Base-by-base conservation (phyloP, 208 protist species). In the Wallacemonas sp. region DNA sequence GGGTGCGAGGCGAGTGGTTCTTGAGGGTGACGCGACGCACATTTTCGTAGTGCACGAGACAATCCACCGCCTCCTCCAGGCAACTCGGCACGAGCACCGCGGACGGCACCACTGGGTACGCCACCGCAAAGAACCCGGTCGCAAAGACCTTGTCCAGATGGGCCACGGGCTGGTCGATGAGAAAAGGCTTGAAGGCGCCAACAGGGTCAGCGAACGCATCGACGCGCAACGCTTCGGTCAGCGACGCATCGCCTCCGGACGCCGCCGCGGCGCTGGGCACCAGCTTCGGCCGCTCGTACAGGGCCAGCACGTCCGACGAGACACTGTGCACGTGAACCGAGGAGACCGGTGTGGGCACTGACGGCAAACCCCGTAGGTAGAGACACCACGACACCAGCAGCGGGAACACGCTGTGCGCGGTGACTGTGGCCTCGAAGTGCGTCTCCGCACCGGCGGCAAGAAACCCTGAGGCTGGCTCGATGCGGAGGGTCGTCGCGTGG, bases 51-150 rank as follows among this genome's bases (percentile, higher is more conserved):
- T 84, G 53, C 3, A 87, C 74, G 9, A 96, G 75, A 38, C 85
- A 96, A 54, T 96, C 87, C 63, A 93, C 70, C 2, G 72, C 67
- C 55, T 91, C 87, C 55, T 93, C 87, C 19, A 96, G 50, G 17
- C 69, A 69, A 32, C 77, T 69, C 8, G 90, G 87, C 10, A 85
- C 71, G 17, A 96, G 54, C 48, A 79, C 72, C 12, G 89, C 52
- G 10, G 71, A 76, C 12, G 85, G 87, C 30, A 75, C 24, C 12
- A 72, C 50, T 6, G 90, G 87, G 44, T 91, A 73, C n/a, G 84
- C 74, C 66, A 89, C 89, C n/a, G 89, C 69, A 58, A 88, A 81
- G 71, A 96, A 90, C 27, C 85, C 82, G 21, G 76, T 78, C 12
- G 74, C 77, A 69, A 92, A 96, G 45, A 83, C 50, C 29, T 57